phyloP scores from a whole-genome alignment of 2,329 filamentous ascomycete species.

The Penicillium capsulatum region DNA sequence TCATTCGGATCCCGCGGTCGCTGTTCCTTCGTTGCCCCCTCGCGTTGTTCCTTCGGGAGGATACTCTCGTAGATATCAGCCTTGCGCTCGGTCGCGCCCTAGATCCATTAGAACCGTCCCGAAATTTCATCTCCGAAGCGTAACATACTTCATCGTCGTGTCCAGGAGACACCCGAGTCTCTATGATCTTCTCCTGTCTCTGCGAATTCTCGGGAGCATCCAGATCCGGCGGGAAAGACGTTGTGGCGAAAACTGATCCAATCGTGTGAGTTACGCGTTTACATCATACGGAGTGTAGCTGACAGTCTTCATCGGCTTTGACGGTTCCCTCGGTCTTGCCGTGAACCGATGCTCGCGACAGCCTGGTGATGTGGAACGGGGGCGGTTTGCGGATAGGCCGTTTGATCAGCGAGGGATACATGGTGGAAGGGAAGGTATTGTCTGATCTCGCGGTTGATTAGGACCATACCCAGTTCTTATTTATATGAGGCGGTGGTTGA shows the following conservation, averaged over 20 bases:
- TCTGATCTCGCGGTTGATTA: not conserved
- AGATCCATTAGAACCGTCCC: no score
- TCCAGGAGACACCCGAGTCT: constrained; percentile 1
- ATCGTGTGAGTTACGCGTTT: not conserved
- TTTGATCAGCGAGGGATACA: constrained; percentile 13
- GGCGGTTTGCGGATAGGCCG: constrained; percentile 8
- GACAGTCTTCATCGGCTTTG: constrained; percentile 12
- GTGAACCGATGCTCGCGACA: constrained; percentile 9
- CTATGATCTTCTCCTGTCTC: constrained; percentile 1
- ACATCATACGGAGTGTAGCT: not conserved
- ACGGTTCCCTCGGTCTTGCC: constrained; percentile 4
- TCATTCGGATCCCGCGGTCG: constrained; percentile 2
- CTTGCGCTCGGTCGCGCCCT: constrained; percentile 15
- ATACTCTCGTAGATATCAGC: constrained; percentile 17
- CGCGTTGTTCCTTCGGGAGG: not conserved
- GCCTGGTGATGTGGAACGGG: constrained; percentile 4
- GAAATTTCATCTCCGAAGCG: not conserved
- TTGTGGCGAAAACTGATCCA: constrained; percentile 8
- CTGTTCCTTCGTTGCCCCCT: not conserved
- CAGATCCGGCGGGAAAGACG: constrained; percentile 15
- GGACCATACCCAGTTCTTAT: not conserved
- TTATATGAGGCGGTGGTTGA: not conserved
- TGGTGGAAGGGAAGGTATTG: not conserved
- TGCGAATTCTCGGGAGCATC: constrained; percentile 9
- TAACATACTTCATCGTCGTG: not conserved